A percentile compares a stretch with the other conserved stretches of the same genome.
These are phyloP conservation scores for Phytophthora sp. DNA, from an alignment of 352 stramenopile species.

Conservation along the genomic window DNA sequence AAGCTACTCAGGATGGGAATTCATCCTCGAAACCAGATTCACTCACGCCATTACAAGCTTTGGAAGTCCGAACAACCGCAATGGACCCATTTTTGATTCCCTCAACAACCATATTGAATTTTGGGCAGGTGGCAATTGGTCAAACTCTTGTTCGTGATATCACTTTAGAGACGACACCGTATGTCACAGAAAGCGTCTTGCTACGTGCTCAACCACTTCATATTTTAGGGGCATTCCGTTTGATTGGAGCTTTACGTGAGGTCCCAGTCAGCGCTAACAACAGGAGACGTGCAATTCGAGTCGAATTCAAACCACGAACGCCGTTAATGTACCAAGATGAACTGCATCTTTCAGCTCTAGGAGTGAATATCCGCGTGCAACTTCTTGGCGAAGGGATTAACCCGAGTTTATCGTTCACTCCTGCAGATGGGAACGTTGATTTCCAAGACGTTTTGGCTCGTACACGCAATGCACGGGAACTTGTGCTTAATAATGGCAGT, in stretches of 20 bases:
- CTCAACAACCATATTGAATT: constrained; percentile 62
- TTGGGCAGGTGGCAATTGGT: constrained; percentile 89
- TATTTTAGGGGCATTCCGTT: constrained; percentile 77
- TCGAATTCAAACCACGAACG: constrained; percentile 73
- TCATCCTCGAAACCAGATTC: neutral
- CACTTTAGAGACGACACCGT: constrained; percentile 52
- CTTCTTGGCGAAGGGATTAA: constrained; percentile 80
- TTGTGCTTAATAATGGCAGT: constrained; percentile 68
- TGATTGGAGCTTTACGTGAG: constrained; percentile 71
- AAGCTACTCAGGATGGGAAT: constrained; percentile 6
- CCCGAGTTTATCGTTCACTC: constrained; percentile 69
- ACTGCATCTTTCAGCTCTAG: constrained; percentile 51
- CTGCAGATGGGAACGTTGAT: constrained; percentile 62
- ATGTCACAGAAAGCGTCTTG: constrained; percentile 30
- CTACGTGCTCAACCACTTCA: constrained; percentile 74
- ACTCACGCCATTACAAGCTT: constrained; percentile 42
- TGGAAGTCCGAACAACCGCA: constrained; percentile 74
- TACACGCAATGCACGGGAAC: constrained; percentile 47
- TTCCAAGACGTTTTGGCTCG: constrained; percentile 75
- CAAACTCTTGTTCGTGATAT: constrained; percentile 64
- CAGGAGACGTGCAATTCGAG: constrained; percentile 34
- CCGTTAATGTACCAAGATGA: constrained; percentile 78
- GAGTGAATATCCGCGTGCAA: constrained; percentile 41
- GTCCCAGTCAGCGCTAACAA: constrained; percentile 26
- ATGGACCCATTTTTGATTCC: constrained; percentile 58